Evolutionary conservation across 1,284 basidiomycete species (phyloP), one percentile per base, ranked within the genome.

Genomic region (Cryptococcus sp.): DNA sequence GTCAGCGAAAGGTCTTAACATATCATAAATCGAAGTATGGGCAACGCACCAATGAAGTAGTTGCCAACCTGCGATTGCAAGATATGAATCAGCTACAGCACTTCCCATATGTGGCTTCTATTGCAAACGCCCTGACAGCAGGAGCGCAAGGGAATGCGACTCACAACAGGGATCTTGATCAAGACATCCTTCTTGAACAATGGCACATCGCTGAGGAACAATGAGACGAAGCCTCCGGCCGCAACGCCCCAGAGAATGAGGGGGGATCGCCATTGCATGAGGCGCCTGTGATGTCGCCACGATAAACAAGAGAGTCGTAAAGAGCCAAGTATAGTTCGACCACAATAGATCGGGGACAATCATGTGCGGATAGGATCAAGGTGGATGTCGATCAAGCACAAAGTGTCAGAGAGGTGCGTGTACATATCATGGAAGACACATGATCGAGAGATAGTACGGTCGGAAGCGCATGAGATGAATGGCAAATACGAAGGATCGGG

Each of bases 151-250:
- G 3, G 23, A 16, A 19, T 13, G 44, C 29, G 48, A 71, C 73
- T 68, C 64, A 75, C 74, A 25, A 71, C 58, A 13, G 77, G 77
- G 60, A 78, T 66, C 66, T 75, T 74, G 57, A 65, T 61, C 55
- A 78, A 61, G 11, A 78, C 70, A 62, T 78, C 77, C 58, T 70
- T 70, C 66, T 75, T 66, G 73, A 74, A 78, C 43, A 78, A 40
- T 22, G 77, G 77, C 26, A 78, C 72, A 23, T 68, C 64, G 63
- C 68, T 68, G 48, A 77, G 61, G 68, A 77, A 75, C 48, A 79
- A 69, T 10, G 72, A 64, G 46, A 78, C 72, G 57, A 69, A 72
- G 6, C 59, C 62, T 19, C 68, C 77, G 41, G 71, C 73, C 26
- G 67, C 70, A 47, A 64, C 68, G 52, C 77, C 77, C 78, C 78